Conservation (phyloP, 2,329 filamentous ascomycete genomes). For the Aspergillus ustus region DNA sequence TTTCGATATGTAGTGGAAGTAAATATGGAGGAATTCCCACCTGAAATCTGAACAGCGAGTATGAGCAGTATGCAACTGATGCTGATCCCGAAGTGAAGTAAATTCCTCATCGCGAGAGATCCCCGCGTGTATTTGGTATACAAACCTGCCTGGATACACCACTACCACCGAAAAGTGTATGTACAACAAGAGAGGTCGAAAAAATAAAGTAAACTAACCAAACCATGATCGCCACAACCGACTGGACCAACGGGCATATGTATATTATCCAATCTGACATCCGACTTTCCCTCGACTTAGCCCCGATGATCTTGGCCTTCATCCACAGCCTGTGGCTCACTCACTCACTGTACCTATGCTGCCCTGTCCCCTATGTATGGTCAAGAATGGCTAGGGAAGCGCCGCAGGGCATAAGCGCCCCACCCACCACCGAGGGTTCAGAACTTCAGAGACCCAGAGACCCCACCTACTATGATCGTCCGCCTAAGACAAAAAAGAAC, state of each 20-base stretch:
- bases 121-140: not conserved
- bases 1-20: too few relatives aligned
- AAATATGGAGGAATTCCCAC: not conserved
- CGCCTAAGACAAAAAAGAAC: not conserved
- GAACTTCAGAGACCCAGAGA: too few relatives aligned
- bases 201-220: not conserved
- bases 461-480: too few relatives aligned
- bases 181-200: not conserved
- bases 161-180: not conserved
- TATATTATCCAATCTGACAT: not conserved
- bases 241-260: not conserved
- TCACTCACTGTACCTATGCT: not conserved
- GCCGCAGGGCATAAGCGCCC: not conserved
- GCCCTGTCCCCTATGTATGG: too few relatives aligned
- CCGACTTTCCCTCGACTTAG: not conserved
- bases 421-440: not conserved
- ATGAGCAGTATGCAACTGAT: not conserved
- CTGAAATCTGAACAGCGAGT: not conserved
- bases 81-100: not conserved
- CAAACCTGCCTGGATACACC: too few relatives aligned
- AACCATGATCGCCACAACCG: not conserved
- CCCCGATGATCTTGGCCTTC: not conserved
- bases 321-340: not conserved
- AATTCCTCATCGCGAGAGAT: not conserved
- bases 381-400: not conserved